Conservation (phyloP, 1,284 basidiomycete genomes). For the Caloboletus firmus region DNA sequence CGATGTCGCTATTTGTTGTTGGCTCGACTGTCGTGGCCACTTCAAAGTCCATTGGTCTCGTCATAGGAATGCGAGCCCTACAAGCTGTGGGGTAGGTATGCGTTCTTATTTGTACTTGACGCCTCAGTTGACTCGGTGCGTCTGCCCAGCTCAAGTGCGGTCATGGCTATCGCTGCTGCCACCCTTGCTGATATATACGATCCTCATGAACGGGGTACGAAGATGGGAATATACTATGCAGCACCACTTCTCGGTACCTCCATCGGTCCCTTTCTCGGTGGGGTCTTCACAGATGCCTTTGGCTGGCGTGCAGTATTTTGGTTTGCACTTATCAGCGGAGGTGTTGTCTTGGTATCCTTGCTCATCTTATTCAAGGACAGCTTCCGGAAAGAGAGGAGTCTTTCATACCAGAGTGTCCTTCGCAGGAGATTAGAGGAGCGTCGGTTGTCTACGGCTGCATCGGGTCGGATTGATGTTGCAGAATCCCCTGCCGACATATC, state of each 20-base stretch:
- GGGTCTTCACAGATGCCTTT: constrained; percentile 66
- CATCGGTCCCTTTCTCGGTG: constrained; percentile 72
- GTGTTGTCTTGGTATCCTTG: constrained; percentile 56
- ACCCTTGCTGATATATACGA: constrained; percentile 84
- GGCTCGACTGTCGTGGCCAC: constrained; percentile 67
- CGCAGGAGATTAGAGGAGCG: constrained; percentile 25
- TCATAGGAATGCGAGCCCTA: constrained; percentile 73
- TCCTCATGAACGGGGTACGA: constrained; percentile 73
- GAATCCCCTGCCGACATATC: not conserved
- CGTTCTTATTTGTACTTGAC: not conserved
- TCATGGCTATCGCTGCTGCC: constrained; percentile 78
- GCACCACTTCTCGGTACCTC: constrained; percentile 60
- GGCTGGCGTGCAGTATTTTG: constrained; percentile 85
- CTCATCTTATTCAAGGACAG: constrained; percentile 76
- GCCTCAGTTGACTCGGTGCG: not conserved
- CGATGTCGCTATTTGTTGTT: constrained; percentile 58
- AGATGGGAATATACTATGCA: constrained; percentile 78
- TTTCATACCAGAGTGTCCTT: constrained; percentile 69
- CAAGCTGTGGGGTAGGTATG: constrained; percentile 59
- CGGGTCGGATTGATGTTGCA: not conserved
- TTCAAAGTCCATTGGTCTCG: constrained; percentile 59
- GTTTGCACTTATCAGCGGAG: constrained; percentile 69
- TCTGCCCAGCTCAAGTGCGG: constrained; percentile 63
- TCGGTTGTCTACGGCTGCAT: not conserved
- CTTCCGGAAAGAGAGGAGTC: constrained; percentile 77